Base-by-base conservation (phyloP, 2,329 filamentous ascomycete genomes). In the Emmonsiellopsis sp. region DNA sequence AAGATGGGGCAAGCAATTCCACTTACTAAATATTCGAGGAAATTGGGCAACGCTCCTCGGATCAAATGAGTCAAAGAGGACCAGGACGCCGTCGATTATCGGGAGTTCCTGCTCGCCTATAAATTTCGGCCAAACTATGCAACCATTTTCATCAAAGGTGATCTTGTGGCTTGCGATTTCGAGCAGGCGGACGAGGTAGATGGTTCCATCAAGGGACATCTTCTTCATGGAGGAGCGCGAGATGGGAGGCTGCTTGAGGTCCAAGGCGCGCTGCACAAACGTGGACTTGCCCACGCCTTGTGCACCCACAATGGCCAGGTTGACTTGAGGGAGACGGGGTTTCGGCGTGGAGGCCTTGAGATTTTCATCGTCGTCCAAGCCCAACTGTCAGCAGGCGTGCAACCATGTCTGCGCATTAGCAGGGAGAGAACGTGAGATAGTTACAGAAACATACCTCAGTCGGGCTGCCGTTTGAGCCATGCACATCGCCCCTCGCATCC, bases 31-130 rank as follows among this genome's bases (percentile, higher is more conserved):
- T 57, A 88, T 83, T 62, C 86, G 81, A 41, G 87, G 85, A 52
- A 95, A 76, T 56, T 86, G 82, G 55, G 79, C 78, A 62, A 95
- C 82, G 66, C 85, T 92, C 56, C 84, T 82, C 61, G 82, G 79
- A 67, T 87, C 86, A 69, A 84, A 87, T 44, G 94, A 86, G 77
- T 96, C 89, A 76, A 95, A 95, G 48, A 97, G 75, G 55, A 92
- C 81, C 61, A 96, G 73, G 45, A 87, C 89, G 16, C 87, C 92
- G 64, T 97, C 88, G 63, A 95, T 80, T 41, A 79, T 80, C 49
- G 89, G 88, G 55, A 88, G 78, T 57, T 84, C 80, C 58, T 84
- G 78, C 55, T 88, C 87, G 64, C 85, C 73, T 42, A 77, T 67
- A 20, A 69, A 71, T 35, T 74, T 71, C 40, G 81, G 81, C 80